These are phyloP conservation scores for Fusarium sp. DNA, from an alignment of 2,329 filamentous ascomycete species.

Conservation along the genomic window DNA sequence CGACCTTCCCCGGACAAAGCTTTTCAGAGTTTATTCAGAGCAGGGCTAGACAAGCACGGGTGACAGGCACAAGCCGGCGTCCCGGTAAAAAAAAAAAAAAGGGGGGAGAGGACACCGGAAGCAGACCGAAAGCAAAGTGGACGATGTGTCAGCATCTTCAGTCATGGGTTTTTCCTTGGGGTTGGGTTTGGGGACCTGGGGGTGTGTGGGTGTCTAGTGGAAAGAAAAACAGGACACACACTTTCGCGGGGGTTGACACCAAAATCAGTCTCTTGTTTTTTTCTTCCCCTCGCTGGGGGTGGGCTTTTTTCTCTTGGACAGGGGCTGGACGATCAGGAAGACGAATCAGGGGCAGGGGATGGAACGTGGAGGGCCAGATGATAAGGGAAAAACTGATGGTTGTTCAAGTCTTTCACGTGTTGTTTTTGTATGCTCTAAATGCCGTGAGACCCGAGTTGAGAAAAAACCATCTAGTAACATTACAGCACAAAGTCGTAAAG, in stretches of 20 bases:
- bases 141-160: conserved; percentile 27
- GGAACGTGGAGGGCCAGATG: neutral
- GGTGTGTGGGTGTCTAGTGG: neutral
- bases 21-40: neutral
- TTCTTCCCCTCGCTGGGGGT: neutral
- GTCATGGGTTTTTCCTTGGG: conserved; percentile 15
- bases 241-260: too few relatives aligned
- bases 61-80: neutral
- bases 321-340: conserved; percentile 12
- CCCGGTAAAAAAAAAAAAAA: neutral
- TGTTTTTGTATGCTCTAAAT: neutral
- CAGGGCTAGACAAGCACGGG: neutral
- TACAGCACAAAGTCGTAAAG: neutral
- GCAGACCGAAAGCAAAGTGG: neutral
- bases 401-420: neutral
- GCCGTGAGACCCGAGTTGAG: neutral
- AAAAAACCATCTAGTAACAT: neutral
- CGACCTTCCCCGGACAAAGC: conserved; percentile 1
- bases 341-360: conserved; percentile 25
- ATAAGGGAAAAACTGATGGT: conserved; percentile 1
- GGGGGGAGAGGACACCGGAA: neutral
- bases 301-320: neutral
- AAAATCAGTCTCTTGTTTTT: too few relatives aligned
- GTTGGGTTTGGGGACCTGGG: neutral
- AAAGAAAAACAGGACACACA: too few relatives aligned